Percentiles rank a stretch among this genome's conserved stretches.
Evolutionary conservation across 2,329 filamentous ascomycete genomes (phyloP).

Genomic region (Aspergillus cejpii): DNA sequence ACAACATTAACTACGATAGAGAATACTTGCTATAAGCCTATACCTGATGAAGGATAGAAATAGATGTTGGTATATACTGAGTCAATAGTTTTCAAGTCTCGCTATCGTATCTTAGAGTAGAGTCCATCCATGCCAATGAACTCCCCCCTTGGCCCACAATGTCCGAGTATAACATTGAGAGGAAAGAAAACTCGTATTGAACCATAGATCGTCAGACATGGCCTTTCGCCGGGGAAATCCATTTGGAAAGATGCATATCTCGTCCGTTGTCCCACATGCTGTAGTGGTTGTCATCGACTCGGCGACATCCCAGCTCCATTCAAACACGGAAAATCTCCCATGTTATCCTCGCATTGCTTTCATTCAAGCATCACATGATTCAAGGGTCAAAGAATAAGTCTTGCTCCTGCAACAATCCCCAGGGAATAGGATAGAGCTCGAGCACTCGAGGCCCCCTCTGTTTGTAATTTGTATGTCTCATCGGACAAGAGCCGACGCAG

Average conservation of each 20-base stretch:
- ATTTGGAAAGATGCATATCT: background rate
- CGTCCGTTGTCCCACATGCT: background rate
- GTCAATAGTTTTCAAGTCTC: background rate
- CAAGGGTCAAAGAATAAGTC: background rate
- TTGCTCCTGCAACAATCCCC: background rate
- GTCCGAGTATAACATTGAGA: background rate
- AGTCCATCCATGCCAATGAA: background rate
- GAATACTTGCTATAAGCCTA: background rate
- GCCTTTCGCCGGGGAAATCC: conserved; percentile 2
- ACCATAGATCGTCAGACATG: conserved; percentile 18
- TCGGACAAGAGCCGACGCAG: background rate
- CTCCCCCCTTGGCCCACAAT: background rate
- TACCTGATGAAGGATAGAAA: too few species aligned
- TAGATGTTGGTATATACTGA: too few species aligned
- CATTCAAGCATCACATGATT: background rate
- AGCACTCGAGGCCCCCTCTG: background rate
- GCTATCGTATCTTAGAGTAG: background rate
- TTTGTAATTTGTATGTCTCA: background rate
- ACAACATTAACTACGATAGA: conserved; percentile 1
- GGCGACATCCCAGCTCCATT: background rate
- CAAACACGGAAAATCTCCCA: background rate
- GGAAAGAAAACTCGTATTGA: conserved; percentile 2
- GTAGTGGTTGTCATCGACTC: background rate
- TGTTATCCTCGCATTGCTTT: background rate
- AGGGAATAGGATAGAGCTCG: background rate